These are phyloP conservation scores for Claviceps fusiformis DNA, from an alignment of 2,329 filamentous ascomycete species.

Conservation along the genomic window DNA sequence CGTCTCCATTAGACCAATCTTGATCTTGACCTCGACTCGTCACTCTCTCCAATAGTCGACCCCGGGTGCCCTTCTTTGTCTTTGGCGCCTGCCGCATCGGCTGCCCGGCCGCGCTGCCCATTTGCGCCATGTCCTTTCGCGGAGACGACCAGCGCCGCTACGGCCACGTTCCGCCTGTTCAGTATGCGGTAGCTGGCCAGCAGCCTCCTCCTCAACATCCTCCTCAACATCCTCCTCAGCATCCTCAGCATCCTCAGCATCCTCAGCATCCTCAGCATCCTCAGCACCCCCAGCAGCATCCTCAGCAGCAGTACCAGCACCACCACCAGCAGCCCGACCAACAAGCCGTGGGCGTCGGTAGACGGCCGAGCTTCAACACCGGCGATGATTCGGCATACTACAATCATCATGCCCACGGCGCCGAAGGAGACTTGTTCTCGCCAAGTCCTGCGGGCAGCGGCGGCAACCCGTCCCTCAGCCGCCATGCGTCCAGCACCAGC, in stretches of 20 bases:
- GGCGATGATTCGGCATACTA: conserved; percentile 56
- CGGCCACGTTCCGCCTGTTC: conserved; percentile 52
- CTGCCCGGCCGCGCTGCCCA: not conserved
- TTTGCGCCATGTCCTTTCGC: conserved; percentile 44
- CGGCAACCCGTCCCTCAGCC: conserved; percentile 12
- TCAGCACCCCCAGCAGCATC: too few relatives aligned
- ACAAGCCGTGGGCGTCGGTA: conserved; percentile 18
- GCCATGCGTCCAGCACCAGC: conserved; percentile 25
- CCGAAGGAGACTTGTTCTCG: conserved; percentile 52
- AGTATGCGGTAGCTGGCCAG: conserved; percentile 40
- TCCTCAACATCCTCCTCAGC: too few relatives aligned
- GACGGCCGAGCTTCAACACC: conserved; percentile 60
- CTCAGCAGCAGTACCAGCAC: not conserved
- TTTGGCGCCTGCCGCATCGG: not conserved
- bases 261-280: too few relatives aligned
- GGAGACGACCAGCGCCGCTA: conserved; percentile 50
- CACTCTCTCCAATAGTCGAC: not conserved
- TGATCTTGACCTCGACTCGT: not conserved
- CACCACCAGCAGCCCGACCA: conserved; percentile 12
- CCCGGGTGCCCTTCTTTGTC: not conserved
- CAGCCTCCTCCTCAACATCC: conserved; percentile 2
- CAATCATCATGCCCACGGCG: conserved; percentile 13
- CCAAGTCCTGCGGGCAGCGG: conserved; percentile 25
- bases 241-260: too few relatives aligned
- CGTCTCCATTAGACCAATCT: not conserved